Evolutionary conservation across 495 filamentous ascomycete genomes (phyloP).

Genomic region (Penicillium robsamsonii): DNA sequence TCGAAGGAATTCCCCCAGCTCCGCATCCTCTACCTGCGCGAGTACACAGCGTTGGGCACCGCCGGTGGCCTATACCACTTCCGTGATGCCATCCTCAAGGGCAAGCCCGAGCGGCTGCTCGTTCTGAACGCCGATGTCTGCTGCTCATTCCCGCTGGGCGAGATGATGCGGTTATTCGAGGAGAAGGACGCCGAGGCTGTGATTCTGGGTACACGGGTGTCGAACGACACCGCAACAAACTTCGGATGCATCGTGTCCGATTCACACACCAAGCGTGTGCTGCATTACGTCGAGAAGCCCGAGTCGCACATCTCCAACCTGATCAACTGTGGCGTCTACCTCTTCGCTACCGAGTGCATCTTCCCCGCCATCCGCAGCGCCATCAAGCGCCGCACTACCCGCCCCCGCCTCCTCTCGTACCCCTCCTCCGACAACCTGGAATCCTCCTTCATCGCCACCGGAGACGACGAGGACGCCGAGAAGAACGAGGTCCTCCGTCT

Average conservation of each 20-base stretch:
- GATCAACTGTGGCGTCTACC: constrained; percentile 99
- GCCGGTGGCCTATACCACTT: constrained; percentile 98
- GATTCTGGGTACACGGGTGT: constrained; percentile 89
- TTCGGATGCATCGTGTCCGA: constrained; percentile 99
- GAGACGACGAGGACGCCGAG: constrained; percentile 68
- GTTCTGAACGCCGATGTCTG: constrained; percentile 98
- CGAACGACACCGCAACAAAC: constrained; percentile 88
- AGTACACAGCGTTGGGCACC: constrained; percentile 95
- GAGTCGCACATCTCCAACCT: constrained; percentile 97
- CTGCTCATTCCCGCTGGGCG: constrained; percentile 94
- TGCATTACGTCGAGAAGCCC: constrained; percentile 99
- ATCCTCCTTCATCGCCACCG: constrained; percentile 66
- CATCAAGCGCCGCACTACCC: constrained; percentile 92
- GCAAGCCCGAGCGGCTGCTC: constrained; percentile 89
- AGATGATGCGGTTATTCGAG: constrained; percentile 92
- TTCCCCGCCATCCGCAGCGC: constrained; percentile 94
- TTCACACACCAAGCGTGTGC: constrained; percentile 88
- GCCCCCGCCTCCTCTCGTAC: constrained; percentile 88
- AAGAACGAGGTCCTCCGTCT: constrained; percentile 89
- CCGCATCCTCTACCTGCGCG: constrained; percentile 90
- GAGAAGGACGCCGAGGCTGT: constrained; percentile 97
- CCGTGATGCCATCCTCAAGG: constrained; percentile 97
- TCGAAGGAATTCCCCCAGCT: constrained; percentile 82
- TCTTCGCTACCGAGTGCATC: constrained; percentile 92
- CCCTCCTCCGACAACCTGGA: constrained; percentile 93